Percentiles rank a stretch among this genome's conserved stretches.
Conservation (phyloP, 2,329 filamentous ascomycete genomes). For the Chaetomium strumarium region DNA sequence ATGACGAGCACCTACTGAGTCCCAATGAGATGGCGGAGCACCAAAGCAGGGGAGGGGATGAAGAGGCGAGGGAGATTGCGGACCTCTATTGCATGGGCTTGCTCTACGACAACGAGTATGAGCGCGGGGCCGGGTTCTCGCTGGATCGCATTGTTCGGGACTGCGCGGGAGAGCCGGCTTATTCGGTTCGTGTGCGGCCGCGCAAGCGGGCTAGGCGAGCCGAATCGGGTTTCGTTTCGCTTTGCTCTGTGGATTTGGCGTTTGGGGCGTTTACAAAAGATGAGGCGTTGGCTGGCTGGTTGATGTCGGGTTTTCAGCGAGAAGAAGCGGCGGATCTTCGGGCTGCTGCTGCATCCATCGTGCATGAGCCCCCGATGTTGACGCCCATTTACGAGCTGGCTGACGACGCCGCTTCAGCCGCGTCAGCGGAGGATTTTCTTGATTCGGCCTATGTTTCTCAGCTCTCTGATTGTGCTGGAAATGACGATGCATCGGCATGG, state of each 20-base stretch:
- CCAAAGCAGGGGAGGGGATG: constrained; percentile 6
- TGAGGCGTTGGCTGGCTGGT: constrained; percentile 33
- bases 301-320: constrained; percentile 23
- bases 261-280: constrained; percentile 39
- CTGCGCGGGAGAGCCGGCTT: constrained; percentile 30
- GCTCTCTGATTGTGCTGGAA: not conserved
- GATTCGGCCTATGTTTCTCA: constrained; percentile 2
- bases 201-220: constrained; percentile 25
- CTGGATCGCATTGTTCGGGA: constrained; percentile 35
- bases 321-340: not conserved
- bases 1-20: not conserved
- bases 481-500: not conserved
- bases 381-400: constrained; percentile 38
- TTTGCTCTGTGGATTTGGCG: constrained; percentile 34
- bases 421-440: constrained; percentile 13
- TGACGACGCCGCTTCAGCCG: constrained; percentile 27
- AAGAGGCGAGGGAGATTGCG: constrained; percentile 24
- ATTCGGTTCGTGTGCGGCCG: constrained; percentile 31
- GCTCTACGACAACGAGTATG: constrained; percentile 39
- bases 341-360: not conserved
- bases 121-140: constrained; percentile 32
- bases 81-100: constrained; percentile 41
- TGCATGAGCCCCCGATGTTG: constrained; percentile 27
- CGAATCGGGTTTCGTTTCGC: constrained; percentile 20
- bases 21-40: not conserved